Evolutionary conservation across 257 asterid species (phyloP).

Genomic region (Mitragyna speciosa): DNA sequence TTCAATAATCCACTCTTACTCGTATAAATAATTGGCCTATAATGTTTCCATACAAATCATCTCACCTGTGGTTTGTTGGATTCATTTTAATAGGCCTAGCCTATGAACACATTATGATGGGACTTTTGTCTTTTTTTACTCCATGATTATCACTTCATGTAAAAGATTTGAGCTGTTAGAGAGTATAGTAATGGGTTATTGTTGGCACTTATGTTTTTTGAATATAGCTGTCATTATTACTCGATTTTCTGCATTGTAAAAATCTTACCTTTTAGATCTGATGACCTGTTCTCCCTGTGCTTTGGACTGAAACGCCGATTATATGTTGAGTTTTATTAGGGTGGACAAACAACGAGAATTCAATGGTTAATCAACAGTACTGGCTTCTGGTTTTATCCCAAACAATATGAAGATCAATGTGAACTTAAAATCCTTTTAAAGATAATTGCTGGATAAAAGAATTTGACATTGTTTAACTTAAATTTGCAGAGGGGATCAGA

Average conservation of each 20-base stretch:
- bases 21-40: no score
- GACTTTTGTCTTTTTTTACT: not conserved
- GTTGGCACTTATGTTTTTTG: not conserved
- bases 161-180: not conserved
- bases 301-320: not conserved
- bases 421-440: not conserved
- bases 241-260: not conserved
- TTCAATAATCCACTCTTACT: no score
- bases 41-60: no score
- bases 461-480: constrained; percentile 8
- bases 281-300: no score
- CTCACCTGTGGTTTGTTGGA: not conserved
- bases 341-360: not conserved
- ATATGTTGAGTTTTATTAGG: not conserved
- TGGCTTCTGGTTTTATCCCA: not conserved
- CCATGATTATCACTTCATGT: not conserved
- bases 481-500: constrained; percentile 52
- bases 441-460: not conserved
- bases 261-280: not conserved
- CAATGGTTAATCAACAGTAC: not conserved
- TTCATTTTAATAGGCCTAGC: not conserved
- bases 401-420: not conserved
- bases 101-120: no score
- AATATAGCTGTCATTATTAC: not conserved
- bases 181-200: not conserved